These are phyloP conservation scores for Jatropha curcas DNA, from an alignment of 345 rosid species.

Conservation along the genomic window DNA sequence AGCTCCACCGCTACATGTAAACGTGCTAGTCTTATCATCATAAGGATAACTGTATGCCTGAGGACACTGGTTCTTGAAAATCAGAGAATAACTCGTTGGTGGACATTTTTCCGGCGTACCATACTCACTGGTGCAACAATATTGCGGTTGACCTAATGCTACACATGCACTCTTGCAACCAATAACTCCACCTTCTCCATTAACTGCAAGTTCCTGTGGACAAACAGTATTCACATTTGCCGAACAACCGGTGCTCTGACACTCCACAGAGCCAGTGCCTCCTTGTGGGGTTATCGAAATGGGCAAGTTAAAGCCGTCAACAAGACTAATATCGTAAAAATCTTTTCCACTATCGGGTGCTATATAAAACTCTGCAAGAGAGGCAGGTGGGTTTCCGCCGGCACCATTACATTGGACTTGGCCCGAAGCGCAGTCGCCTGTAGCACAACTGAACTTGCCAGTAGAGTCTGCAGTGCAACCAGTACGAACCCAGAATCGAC, in stretches of 20 bases:
- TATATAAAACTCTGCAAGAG: conserved; percentile 35
- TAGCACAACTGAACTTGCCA: conserved; percentile 32
- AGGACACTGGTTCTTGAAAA: conserved; percentile 18
- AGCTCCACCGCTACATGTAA: conserved; percentile 12
- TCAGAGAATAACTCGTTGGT: conserved; percentile 26
- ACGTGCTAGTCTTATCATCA: conserved; percentile 13
- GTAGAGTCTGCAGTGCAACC: conserved; percentile 19
- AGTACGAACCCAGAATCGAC: conserved; percentile 44
- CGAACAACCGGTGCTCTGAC: conserved; percentile 35
- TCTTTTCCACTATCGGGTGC: conserved; percentile 21
- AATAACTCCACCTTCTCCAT: conserved; percentile 26
- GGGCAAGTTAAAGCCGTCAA: conserved; percentile 48
- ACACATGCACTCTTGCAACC: conserved; percentile 47
- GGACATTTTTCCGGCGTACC: conserved; percentile 18
- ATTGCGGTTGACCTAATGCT: conserved; percentile 31
- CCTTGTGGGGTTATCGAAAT: conserved; percentile 37
- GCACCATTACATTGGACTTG: conserved; percentile 34
- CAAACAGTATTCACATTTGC: conserved; percentile 36
- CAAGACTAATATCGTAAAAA: conserved; percentile 42
- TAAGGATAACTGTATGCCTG: conserved; percentile 23
- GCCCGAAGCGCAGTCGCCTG: conserved; percentile 43
- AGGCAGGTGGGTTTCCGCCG: conserved; percentile 32
- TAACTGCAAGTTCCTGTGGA: conserved; percentile 25
- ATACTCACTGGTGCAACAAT: conserved; percentile 36
- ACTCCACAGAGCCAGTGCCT: too few relatives aligned